phyloP scores from a whole-genome alignment of 805 yeast species.

The Candida nanaspora region DNA sequence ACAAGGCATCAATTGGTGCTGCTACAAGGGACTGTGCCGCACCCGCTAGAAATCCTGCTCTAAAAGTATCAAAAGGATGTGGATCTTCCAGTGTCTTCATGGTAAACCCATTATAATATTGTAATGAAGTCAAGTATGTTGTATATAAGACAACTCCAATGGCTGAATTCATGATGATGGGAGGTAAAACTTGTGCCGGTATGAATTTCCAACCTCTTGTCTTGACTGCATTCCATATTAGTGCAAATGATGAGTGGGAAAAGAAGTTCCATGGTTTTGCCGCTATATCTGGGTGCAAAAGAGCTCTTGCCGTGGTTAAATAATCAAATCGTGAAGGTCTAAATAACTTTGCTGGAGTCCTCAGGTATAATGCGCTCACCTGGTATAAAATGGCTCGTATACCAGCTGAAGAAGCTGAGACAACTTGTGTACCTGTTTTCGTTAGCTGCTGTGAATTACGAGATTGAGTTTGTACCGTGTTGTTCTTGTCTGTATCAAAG shows the following conservation, averaged over 20 bases:
- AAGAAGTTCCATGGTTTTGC: slow-evolving; percentile 44
- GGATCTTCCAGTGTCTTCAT: slow-evolving; percentile 19
- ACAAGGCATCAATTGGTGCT: slow-evolving; percentile 89
- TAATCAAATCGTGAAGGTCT: slow-evolving; percentile 89
- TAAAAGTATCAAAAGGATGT: slow-evolving; percentile 49
- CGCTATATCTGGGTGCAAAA: slow-evolving; percentile 36
- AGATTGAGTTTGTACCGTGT: not conserved
- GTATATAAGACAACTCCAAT: slow-evolving; percentile 84
- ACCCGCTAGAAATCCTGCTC: slow-evolving; percentile 85
- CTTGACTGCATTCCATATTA: slow-evolving; percentile 61
- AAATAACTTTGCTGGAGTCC: slow-evolving; percentile 81
- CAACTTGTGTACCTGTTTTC: slow-evolving; percentile 40
- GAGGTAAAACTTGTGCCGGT: slow-evolving; percentile 83
- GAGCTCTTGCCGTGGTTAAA: slow-evolving; percentile 56
- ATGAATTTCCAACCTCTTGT: slow-evolving; percentile 82
- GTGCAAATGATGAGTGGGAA: slow-evolving; percentile 76
- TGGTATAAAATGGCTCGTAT: slow-evolving; percentile 79
- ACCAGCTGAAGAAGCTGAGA: slow-evolving; percentile 81
- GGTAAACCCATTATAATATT: slow-evolving; percentile 23
- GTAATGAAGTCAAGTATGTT: slow-evolving; percentile 58
- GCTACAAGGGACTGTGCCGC: slow-evolving; percentile 84
- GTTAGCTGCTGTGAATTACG: slow-evolving; percentile 22
- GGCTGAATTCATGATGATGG: slow-evolving; percentile 81
- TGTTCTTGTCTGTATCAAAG: not conserved
- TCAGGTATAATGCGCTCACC: slow-evolving; percentile 64